Evolutionary conservation across 2,329 filamentous ascomycete genomes (phyloP), one percentile per base, ranked within the genome.

Genomic region (Ceratocystis harringtonii): DNA sequence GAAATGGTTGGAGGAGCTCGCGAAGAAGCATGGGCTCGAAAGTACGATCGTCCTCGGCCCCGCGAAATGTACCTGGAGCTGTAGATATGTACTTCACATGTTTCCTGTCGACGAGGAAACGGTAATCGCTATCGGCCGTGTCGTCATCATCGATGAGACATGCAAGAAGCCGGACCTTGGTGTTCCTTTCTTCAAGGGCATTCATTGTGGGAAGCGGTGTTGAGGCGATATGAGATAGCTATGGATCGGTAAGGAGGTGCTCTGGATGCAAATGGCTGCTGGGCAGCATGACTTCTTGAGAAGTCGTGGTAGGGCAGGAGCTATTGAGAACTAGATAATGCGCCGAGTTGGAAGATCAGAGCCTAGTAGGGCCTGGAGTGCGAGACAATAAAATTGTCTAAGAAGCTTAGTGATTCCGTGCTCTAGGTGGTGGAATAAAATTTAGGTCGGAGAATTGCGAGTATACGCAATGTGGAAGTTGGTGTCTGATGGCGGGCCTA

Each of bases 101-200:
- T 63, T 69, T 62, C 10, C 63, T 66, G 19, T 71, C 69, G 62
- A 72, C 63, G 1, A 72, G 67, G 64, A 73, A 72, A 61, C 70
- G 71, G 60, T 73, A 72, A 52, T 72, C 69, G 67, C 72, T 71
- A 22, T 71, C 67, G 28, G 28, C 28, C 4, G 36, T 68, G 15
- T 70, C 0, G 70, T 70, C 28, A 0, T 64, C 61, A 48, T 73
- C 70, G 22, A 72, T 43, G 15, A 71, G 69, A 63, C 68, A 71
- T 61, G 70, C 70, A 45, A 72, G 70, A 65, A 73, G 69, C 41
- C 66, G 64, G 36, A 73, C 64, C 50, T 71, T 73, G 67, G 65
- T 50, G 57, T 71, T 70, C 25, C 36, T 68, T 55, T 65, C 58
- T 60, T 66, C 41, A 63, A 50, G 32, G 41, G 19, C 50, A 45